A percentile compares a stretch with the other conserved stretches of the same genome.
Conservation (phyloP, 2,329 filamentous ascomycete genomes). For the Neofusicoccum sp. region DNA sequence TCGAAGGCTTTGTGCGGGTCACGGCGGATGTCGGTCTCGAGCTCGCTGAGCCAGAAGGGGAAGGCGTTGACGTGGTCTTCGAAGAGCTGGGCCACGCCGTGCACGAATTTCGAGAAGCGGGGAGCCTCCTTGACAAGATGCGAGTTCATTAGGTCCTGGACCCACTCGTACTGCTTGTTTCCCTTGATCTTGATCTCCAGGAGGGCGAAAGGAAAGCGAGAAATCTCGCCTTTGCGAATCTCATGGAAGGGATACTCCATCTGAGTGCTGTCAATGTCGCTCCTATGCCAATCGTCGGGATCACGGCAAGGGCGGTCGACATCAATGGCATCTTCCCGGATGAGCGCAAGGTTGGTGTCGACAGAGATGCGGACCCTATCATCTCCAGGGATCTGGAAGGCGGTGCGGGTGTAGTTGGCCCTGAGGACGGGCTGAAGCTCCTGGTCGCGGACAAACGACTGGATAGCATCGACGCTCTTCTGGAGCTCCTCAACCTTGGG, state of each 20-base stretch:
- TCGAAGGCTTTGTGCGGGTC: slow-evolving; percentile 89
- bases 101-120: slow-evolving; percentile 94
- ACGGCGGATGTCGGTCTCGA: slow-evolving; percentile 90
- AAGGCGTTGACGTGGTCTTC: slow-evolving; percentile 93
- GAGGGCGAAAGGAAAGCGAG: slow-evolving; percentile 84
- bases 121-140: slow-evolving; percentile 88
- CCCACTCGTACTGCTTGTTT: slow-evolving; percentile 76
- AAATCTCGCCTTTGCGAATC: slow-evolving; percentile 88
- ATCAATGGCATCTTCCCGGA: slow-evolving; percentile 74
- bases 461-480: slow-evolving; percentile 71
- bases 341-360: slow-evolving; percentile 87
- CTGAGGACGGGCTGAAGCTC: slow-evolving; percentile 80
- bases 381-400: slow-evolving; percentile 94
- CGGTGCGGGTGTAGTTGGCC: slow-evolving; percentile 90
- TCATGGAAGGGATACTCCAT: slow-evolving; percentile 85
- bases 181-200: slow-evolving; percentile 83
- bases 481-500: slow-evolving; percentile 69
- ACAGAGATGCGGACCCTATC: slow-evolving; percentile 88
- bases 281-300: slow-evolving; percentile 83
- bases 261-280: slow-evolving; percentile 78
- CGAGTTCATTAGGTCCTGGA: slow-evolving; percentile 86
- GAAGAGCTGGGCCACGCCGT: slow-evolving; percentile 87
- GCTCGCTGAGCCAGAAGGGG: slow-evolving; percentile 90
- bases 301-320: slow-evolving; percentile 82
- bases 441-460: slow-evolving; percentile 73